Base-by-base conservation (phyloP, 768 basidiomycete genomes). In the Lentinula lateritia region DNA sequence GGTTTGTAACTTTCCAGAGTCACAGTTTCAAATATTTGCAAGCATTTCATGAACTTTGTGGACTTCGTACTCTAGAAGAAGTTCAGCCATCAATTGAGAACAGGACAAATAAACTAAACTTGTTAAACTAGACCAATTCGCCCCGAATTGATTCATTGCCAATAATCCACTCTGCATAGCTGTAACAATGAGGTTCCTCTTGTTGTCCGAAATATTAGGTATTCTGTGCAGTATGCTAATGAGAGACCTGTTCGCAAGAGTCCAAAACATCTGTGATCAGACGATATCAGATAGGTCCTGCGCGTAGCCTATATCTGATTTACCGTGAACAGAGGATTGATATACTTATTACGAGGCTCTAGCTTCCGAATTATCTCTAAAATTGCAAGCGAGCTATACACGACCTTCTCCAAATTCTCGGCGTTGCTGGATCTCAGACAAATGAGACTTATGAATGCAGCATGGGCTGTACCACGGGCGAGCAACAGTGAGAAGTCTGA, bases 361-460 rank as follows among this genome's bases (percentile, higher is more conserved):
- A 56, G 39, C 23, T 43, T 56, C 28, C 28, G 41, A n/a, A 56
- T 28, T 28, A 28, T 39, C 18, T 45, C 55, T 6, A 56, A 42
- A 32, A 56, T 56, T 13, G 55, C 39, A 45, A 56, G 55, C 12
- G 39, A 41, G 41, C 55, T 56, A 20, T 23, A 23, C 1, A 39
- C 13, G 3, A 56, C 23, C 41, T 56, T 56, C 23, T 56, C 55
- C 8, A 42, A 3, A 41, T 15, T 34, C 41, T 42, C 55, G 3
- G 16, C 1, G 53, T 16, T 43, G 12, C 39, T 56, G 20, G 41
- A 42, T 43, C 39, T 38, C 12, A 70, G 64, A 12, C 63, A 62
- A 46, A 77, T 74, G 3, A 80, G 70, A 42, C 74, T 72, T 55
- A 79, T 74, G 0, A 70, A 67, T 10, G 78, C 74, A 8, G 73